Evolutionary conservation across 1,139 yeast genomes (phyloP), one percentile per base, ranked within the genome.

Genomic region (Kodamaea plutei): DNA sequence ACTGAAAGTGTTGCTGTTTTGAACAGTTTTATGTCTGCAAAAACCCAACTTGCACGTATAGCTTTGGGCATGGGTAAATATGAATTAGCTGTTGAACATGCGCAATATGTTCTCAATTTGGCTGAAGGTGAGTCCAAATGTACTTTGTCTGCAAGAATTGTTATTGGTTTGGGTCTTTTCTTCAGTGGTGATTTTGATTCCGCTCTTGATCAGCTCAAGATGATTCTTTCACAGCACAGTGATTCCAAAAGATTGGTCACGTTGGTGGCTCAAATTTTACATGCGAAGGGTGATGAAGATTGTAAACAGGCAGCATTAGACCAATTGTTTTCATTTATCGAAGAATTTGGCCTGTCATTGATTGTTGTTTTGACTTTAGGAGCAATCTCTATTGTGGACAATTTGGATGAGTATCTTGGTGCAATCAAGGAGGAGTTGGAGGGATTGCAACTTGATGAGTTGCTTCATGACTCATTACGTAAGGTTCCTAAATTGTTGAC

Each of bases 261-360:
- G 5, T 59, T 91, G 23, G 70, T 85, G 16, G 77, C 94, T 0
- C 95, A 87, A 48, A 81, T 88, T 1, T 65, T 91, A 32, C 81
- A 83, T 64, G 84, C 87, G 1, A 76, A 76, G 36, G 82, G 79
- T 6, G 73, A 79, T 0, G 76, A 70, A 14, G 89, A 80, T n/a
- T 79, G 91, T 6, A 79, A 76, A 36, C 84, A 79, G 41, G 91
- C 89, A 2, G 95, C 96, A 0, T 51, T 85, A 31, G 88, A 81
- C 46, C 88, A 81, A 48, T 52, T 83, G 29, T 73, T 79, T 46
- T 68, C 73, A 8, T 76, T 71, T 47, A 75, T 88, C 28, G 82
- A 74, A 38, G 66, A 61, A 9, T 58, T 74, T 34, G 95, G 93
- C 0, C 65, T 83, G 2, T 73, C 85, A 1, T 58, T 85, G 27